Base-by-base conservation (phyloP, 805 yeast genomes). In the Metschnikowia lochheadii region DNA sequence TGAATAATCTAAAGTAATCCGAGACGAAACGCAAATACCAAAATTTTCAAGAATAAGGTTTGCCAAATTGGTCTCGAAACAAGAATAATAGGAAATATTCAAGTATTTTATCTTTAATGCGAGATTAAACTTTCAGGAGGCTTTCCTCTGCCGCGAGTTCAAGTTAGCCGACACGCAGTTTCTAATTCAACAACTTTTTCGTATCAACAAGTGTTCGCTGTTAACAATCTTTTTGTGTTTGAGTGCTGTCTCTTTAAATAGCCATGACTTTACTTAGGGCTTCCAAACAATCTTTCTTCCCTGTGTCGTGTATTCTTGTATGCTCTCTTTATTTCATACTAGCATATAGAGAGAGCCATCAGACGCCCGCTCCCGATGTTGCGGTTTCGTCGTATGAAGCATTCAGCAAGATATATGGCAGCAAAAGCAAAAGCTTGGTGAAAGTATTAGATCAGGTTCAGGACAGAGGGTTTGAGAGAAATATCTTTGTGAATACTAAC, bases 401-500 rank as follows among this genome's bases (percentile, higher is more conserved):
- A 14, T 33, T 33, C 38, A 33, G 29, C 45, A 36, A 35, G n/a
- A 23, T 35, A 14, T 44, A 35, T 17, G 40, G 34, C 26, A 13
- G 5, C 15, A 15, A 23, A 8, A 35, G 34, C 40, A 21, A 36
- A 17, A 45, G 41, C 21, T n/a, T 45, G 42, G 43, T 35, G 13
- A 45, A 39, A 13, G 37, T 37, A 5, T 11, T 26, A 8, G 32
- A 45, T 29, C 10, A 20, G 6, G 49, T 35, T 32, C 23, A 46
- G 20, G 31, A 46, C n/a, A 20, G 40, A 11, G 48, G 44, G 3
- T 49, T 26, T 23, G 33, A 40, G 20, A 44, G 37, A 13, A 23
- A 23, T 6, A 20, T 41, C 3, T 52, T 44, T 23, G 11, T 32
- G 31, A 52, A 50, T 39, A 39, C 39, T 10, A 36, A 36, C 2